Percentiles rank a stretch among this genome's conserved stretches.
Evolutionary conservation across 2,329 filamentous ascomycete genomes (phyloP).

Genomic region (Exserohilum turcica): DNA sequence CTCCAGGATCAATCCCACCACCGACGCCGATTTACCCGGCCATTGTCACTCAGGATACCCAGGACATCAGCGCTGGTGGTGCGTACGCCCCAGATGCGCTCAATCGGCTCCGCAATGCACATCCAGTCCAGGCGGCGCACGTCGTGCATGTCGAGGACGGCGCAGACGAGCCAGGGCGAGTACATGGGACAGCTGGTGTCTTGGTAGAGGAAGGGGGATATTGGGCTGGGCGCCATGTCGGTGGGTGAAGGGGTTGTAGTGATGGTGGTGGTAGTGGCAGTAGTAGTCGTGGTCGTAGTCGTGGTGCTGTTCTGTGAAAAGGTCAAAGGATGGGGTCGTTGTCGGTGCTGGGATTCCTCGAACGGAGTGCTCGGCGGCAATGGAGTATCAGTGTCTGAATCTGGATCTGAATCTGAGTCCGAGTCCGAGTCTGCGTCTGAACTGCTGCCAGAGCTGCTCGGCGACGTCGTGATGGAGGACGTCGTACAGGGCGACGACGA

Average conservation of each 20-base stretch:
- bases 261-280: background rate
- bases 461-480: slow-evolving; percentile 36
- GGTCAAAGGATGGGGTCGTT: slow-evolving; percentile 19
- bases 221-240: slow-evolving; percentile 8
- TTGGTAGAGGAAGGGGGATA: slow-evolving; percentile 37
- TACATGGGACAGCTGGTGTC: slow-evolving; percentile 36
- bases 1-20: slow-evolving; percentile 47
- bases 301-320: slow-evolving; percentile 14
- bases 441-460: slow-evolving; percentile 24
- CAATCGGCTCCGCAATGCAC: slow-evolving; percentile 43
- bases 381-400: slow-evolving; percentile 12
- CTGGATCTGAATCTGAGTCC: slow-evolving; percentile 12
- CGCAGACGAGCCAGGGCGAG: slow-evolving; percentile 45
- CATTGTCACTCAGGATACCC: slow-evolving; percentile 43
- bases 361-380: background rate
- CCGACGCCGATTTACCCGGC: slow-evolving; percentile 35
- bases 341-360: background rate
- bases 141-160: slow-evolving; percentile 46
- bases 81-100: slow-evolving; percentile 41
- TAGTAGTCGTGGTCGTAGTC: background rate
- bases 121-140: slow-evolving; percentile 45
- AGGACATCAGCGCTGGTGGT: slow-evolving; percentile 45
- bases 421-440: slow-evolving; percentile 13
- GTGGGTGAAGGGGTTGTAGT: background rate
- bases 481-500: slow-evolving; percentile 29